A percentile compares a stretch with the other conserved stretches of the same genome.
phyloP scores from a whole-genome alignment of 345 rosid genomes.

The Arabidopsis thaliana region DNA sequence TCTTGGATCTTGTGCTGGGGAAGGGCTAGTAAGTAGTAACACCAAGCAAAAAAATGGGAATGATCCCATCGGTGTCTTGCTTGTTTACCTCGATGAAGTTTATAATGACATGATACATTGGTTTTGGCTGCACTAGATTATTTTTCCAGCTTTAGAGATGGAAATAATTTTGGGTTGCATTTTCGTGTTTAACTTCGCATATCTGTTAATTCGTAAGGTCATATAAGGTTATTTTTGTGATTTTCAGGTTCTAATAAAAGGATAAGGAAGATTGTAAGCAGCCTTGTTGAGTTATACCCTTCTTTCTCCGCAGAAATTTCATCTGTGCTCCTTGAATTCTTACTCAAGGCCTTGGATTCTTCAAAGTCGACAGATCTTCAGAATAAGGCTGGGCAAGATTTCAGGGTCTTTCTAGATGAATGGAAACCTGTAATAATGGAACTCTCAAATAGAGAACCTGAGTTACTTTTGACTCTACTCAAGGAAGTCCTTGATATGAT shows the following conservation, averaged over 20 bases:
- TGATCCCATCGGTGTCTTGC: conserved; percentile 2
- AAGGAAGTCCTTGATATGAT: conserved; percentile 65
- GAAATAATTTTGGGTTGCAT: not conserved
- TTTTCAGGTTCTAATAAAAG: conserved; percentile 71
- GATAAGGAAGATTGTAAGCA: conserved; percentile 55
- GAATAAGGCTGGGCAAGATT: conserved; percentile 43
- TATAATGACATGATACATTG: conserved; percentile 15
- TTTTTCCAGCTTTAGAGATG: not conserved
- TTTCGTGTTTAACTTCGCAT: conserved; percentile 7
- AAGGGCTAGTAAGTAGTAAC: not conserved
- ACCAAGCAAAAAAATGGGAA: not conserved
- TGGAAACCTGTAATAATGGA: conserved; percentile 70
- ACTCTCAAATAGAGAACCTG: conserved; percentile 75
- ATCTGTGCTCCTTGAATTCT: conserved; percentile 65
- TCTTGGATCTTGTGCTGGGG: not conserved
- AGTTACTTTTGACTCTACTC: conserved; percentile 69
- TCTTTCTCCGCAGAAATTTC: conserved; percentile 75
- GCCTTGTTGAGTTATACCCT: conserved; percentile 63
- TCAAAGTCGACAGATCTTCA: conserved; percentile 50
- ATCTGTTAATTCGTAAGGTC: conserved; percentile 15
- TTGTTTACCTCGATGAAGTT: not conserved
- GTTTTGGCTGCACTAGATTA: conserved; percentile 5
- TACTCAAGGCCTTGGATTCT: conserved; percentile 60
- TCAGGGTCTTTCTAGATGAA: conserved; percentile 50
- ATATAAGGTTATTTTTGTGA: conserved; percentile 25